Evolutionary conservation across 2,329 filamentous ascomycete species (phyloP), one percentile per base, ranked within the genome.

Genomic region (Calonectria pauciramosa): DNA sequence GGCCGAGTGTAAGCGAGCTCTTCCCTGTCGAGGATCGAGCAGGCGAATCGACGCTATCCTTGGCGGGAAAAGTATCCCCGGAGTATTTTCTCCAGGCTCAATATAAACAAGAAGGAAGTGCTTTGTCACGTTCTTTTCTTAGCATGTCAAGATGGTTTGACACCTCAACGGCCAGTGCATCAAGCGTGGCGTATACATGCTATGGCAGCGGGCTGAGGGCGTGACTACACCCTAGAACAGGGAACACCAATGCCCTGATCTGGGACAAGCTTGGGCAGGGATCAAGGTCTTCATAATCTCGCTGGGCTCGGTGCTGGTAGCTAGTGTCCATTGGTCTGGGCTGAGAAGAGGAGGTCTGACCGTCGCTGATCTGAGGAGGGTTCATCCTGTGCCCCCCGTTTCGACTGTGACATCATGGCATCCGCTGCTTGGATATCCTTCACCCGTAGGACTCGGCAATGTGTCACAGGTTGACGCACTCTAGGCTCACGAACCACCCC

Each of bases 361-460:
- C 56, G 56, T 38, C n/a, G 34, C 34, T 26, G 36, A 41, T 63
- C 56, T 16, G 9, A 41, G 56, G 36, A 63, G 56, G 56, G 56
- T 63, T 63, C 36, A 63, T 63, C 56, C 56, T 63, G 56, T 41
- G 34, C 38, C 14, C 23, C 23, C 23, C 26, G 56, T 63, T 63
- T 63, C 34, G 32, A 63, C 36, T 41, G 56, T 63, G 56, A 63
- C 56, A 63, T 63, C 56, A 63, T 41, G 56, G 56, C 32, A 38
- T 41, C 38, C 34, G 4, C 26, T 63, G 56, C 56, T 63, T 63
- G 56, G 56, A 41, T 63, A 16, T 63, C 32, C 34, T 38, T 16
- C 56, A 28, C 56, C 36, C 56, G 56, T 28, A 41, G 36, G 56
- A 63, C 56, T 63, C n/a, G n/a, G 20, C 34, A 26, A 26, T 23